Evolutionary conservation across 202 grass and related monocot species (phyloP).

Genomic region (Hordeum pubiflorum): DNA sequence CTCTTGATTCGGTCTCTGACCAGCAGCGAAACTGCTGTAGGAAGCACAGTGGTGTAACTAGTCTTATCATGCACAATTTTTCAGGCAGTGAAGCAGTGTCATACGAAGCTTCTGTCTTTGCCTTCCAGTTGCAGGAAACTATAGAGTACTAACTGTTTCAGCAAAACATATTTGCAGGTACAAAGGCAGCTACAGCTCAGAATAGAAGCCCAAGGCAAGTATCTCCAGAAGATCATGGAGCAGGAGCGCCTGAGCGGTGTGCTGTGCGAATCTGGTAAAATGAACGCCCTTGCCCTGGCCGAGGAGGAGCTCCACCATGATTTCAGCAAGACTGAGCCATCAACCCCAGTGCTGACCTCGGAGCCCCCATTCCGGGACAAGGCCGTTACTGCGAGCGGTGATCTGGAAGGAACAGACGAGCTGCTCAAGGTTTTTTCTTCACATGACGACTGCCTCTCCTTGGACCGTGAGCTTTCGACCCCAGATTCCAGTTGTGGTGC

Average conservation of each 20-base stretch:
- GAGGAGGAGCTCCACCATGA: constrained; percentile 9
- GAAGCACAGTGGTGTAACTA: not conserved
- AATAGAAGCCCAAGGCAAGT: constrained; percentile 51
- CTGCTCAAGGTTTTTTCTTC: constrained; percentile 25
- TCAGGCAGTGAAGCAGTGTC: not conserved
- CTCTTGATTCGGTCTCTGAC: not conserved
- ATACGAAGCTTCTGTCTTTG: not conserved
- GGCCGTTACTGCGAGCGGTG: constrained; percentile 1
- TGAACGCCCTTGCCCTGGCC: not conserved
- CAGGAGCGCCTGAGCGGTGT: constrained; percentile 38
- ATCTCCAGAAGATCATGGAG: constrained; percentile 59
- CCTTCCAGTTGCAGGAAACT: not conserved
- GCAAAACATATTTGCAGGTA: constrained; percentile 26
- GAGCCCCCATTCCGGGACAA: constrained; percentile 27
- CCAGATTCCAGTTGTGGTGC: constrained; percentile 38
- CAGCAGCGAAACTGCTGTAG: not conserved
- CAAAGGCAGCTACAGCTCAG: constrained; percentile 56
- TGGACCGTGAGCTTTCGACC: constrained; percentile 28
- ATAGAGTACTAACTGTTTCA: not conserved
- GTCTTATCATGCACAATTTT: not conserved
- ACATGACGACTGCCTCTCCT: constrained; percentile 26
- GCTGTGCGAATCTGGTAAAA: constrained; percentile 22
- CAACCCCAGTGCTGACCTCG: constrained; percentile 32
- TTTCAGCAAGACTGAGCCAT: constrained; percentile 39
- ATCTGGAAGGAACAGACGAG: constrained; percentile 8